Percentiles rank a stretch among this genome's conserved stretches.
These are phyloP conservation scores for Leptographium galeiforme DNA, from an alignment of 2,329 filamentous ascomycete genomes.

Conservation along the genomic window DNA sequence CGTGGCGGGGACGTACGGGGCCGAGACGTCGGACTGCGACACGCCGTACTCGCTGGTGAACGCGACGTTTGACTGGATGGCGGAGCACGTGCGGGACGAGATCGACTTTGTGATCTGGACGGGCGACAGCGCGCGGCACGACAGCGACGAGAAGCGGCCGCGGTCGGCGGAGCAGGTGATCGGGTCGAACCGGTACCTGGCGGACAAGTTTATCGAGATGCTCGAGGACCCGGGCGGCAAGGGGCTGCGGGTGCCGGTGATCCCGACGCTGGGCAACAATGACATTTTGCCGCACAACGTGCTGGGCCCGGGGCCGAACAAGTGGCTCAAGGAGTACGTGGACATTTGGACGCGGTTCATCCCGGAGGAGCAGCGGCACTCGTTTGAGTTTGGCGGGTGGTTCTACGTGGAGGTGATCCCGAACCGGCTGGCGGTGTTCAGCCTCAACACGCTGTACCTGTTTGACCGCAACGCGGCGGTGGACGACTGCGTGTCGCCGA, in stretches of 20 bases:
- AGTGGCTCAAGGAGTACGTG: constrained; percentile 65
- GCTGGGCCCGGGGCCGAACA: constrained; percentile 70
- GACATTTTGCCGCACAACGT: constrained; percentile 97
- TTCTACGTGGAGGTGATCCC: constrained; percentile 90
- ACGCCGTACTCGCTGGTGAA: constrained; percentile 68
- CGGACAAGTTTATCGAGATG: constrained; percentile 60
- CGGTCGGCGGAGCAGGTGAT: constrained; percentile 66
- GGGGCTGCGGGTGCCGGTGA: constrained; percentile 60
- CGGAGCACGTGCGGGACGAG: constrained; percentile 58
- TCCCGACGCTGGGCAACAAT: constrained; percentile 93
- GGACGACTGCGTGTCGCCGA: constrained; percentile 68
- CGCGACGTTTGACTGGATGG: constrained; percentile 82
- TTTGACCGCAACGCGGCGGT: constrained; percentile 89
- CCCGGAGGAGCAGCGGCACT: constrained; percentile 80
- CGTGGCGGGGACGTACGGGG: constrained; percentile 66
- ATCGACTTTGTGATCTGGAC: constrained; percentile 92
- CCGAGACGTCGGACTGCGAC: constrained; percentile 82
- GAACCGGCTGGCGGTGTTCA: constrained; percentile 73
- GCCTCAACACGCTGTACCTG: constrained; percentile 92
- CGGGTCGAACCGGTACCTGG: constrained; percentile 60
- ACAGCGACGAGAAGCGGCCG: constrained; percentile 71
- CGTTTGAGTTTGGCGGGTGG: constrained; percentile 87
- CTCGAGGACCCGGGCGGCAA: constrained; percentile 47
- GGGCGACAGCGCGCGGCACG: constrained; percentile 78
- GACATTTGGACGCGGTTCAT: constrained; percentile 79